A percentile compares a stretch with the other conserved stretches of the same genome.
phyloP scores from a whole-genome alignment of 129 eudicot species.

The Deinandra increscens region DNA sequence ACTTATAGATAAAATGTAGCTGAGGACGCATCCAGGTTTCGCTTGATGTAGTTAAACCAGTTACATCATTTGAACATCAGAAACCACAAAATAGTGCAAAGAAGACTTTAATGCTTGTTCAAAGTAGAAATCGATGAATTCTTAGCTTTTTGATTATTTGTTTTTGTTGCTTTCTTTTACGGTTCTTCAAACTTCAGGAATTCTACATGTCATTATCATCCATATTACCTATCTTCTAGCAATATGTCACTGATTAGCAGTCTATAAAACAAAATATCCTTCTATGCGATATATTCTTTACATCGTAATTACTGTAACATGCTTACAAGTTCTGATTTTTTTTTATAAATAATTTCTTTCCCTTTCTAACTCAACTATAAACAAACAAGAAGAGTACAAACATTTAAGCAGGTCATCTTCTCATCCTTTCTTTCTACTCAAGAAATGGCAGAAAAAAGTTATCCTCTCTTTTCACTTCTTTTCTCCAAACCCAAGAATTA shows the following conservation, averaged over 20 bases:
- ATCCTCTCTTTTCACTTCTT: not conserved
- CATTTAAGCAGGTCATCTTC: not conserved
- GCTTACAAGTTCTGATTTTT: not conserved
- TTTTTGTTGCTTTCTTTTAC: not conserved
- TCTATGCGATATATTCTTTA: too few species aligned
- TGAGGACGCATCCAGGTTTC: constrained; percentile 16
- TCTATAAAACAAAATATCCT: too few species aligned
- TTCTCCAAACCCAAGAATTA: not conserved
- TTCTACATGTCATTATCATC: not conserved
- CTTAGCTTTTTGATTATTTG: not conserved
- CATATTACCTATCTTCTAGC: not conserved
- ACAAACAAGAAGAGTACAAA: not conserved
- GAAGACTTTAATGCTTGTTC: not conserved
- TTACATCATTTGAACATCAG: not conserved
- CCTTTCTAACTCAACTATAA: not conserved
- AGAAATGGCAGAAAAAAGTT: too few species aligned
- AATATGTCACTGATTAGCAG: not conserved
- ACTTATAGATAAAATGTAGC: constrained; percentile 5
- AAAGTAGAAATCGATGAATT: not conserved
- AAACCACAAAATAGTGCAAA: not conserved
- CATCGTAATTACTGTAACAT: constrained; percentile 4
- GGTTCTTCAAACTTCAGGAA: constrained; percentile 6
- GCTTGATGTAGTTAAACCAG: not conserved
- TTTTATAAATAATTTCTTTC: not conserved
- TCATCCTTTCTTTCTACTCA: not conserved